Conservation (phyloP, 1,284 basidiomycete species). For the Nidula niveotomentosa region DNA sequence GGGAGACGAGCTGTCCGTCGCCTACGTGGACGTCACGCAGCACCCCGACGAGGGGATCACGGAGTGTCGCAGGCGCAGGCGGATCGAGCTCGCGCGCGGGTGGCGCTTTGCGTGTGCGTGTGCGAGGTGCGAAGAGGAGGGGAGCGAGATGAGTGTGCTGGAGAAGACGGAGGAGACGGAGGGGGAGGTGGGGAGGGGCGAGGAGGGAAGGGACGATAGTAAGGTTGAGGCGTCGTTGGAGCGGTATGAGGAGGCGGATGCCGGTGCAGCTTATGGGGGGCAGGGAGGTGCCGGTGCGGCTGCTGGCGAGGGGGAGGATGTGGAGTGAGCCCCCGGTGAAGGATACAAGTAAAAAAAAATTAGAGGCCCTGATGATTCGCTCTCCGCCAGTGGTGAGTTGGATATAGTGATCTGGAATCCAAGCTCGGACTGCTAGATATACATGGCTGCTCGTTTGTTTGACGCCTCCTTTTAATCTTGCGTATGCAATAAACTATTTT, state of each 20-base stretch:
- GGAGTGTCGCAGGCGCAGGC: constrained; percentile 61
- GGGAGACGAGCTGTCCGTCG: constrained; percentile 73
- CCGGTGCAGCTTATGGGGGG: no score
- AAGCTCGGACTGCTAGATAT: no score
- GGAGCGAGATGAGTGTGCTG: constrained; percentile 24
- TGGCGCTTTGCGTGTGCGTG: constrained; percentile 80
- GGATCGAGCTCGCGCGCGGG: constrained; percentile 73
- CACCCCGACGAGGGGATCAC: constrained; percentile 48
- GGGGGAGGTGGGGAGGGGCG: constrained; percentile 28
- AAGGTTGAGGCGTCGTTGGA: constrained; percentile 50
- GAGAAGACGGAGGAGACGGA: constrained; percentile 37
- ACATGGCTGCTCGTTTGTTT: no score
- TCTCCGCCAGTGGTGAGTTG: no score
- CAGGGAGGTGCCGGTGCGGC: no score
- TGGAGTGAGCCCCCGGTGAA: no score
- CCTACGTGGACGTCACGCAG: constrained; percentile 68
- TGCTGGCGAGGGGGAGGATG: no score
- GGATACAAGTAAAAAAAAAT: background rate
- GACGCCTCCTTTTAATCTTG: no score
- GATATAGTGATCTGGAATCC: no score
- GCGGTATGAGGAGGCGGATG: constrained; percentile 13
- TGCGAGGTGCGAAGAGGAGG: constrained; percentile 59
- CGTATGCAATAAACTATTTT: no score
- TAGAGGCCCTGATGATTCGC: background rate
- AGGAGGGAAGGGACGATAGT: constrained; percentile 40